Conservation (phyloP, 805 yeast genomes). For the Kuraishia hungarica region DNA sequence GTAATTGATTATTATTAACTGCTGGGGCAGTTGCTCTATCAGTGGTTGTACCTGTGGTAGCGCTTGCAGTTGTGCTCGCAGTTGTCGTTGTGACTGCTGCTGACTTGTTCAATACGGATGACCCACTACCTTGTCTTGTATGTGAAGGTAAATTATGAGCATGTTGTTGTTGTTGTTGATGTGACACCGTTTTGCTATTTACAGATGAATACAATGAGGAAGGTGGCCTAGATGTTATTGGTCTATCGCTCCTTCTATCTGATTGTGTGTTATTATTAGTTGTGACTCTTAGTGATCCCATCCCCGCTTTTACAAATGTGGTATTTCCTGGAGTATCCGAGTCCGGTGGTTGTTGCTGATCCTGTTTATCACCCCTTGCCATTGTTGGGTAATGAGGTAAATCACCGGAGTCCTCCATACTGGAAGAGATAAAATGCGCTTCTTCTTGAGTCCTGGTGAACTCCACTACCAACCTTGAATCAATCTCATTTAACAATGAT, state of each 20-base stretch:
- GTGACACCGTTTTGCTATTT: not conserved
- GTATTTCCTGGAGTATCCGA: not conserved
- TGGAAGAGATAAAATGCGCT: too few species aligned
- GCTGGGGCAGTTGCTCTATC: not conserved
- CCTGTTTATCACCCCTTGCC: not conserved
- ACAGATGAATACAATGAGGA: not conserved
- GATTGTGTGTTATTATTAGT: not conserved
- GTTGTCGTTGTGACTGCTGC: constrained; percentile 1
- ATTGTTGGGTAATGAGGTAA: not conserved
- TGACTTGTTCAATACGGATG: constrained; percentile 2
- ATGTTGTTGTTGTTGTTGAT: not conserved
- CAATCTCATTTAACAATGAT: constrained; percentile 21
- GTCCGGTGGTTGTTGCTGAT: too few species aligned
- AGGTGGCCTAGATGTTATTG: constrained; percentile 5
- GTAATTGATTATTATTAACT: not conserved
- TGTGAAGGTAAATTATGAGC: constrained; percentile 3
- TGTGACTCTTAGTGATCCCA: constrained; percentile 12
- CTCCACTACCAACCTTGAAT: constrained; percentile 14
- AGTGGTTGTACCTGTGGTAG: not conserved
- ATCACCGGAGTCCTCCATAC: not conserved
- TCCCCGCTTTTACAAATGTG: constrained; percentile 19
- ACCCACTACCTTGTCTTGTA: not conserved
- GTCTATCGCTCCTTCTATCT: constrained; percentile 4
- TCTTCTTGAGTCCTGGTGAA: constrained; percentile 5
- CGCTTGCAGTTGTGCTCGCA: constrained; percentile 1